These are phyloP conservation scores for Clavulina sp. DNA, from an alignment of 768 basidiomycete genomes.

Conservation along the genomic window DNA sequence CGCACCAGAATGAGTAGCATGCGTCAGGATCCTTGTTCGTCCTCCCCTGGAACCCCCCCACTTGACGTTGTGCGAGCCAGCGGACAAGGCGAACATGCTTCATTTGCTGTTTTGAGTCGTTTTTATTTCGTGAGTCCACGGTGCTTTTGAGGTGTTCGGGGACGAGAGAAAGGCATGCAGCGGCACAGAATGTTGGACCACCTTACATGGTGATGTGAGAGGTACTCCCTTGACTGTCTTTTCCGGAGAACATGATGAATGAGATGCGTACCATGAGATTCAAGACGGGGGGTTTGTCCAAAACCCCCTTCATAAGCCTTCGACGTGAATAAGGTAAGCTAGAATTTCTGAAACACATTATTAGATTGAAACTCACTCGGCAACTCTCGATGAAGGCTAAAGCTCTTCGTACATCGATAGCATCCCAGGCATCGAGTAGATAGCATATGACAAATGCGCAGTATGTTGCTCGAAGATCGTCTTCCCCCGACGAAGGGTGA, in stretches of 20 bases:
- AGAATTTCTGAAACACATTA: not conserved
- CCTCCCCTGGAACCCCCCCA: constrained; percentile 76
- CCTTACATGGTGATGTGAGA: constrained; percentile 30
- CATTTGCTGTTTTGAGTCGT: too few species aligned
- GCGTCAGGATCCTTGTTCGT: constrained; percentile 80
- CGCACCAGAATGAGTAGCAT: constrained; percentile 96
- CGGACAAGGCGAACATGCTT: too few species aligned
- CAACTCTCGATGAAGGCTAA: constrained; percentile 50
- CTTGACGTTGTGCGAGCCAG: constrained; percentile 67
- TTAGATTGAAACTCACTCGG: constrained; percentile 30
- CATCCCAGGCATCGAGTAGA: constrained; percentile 68
- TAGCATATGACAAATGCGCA: constrained; percentile 72
- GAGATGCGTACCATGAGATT: constrained; percentile 54
- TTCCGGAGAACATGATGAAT: not conserved
- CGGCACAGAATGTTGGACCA: constrained; percentile 83
- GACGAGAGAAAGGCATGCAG: constrained; percentile 42
- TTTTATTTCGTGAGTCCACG: constrained; percentile 27
- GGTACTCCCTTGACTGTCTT: not conserved
- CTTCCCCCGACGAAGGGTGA: constrained; percentile 25
- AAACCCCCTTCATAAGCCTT: constrained; percentile 91
- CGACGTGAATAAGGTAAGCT: not conserved
- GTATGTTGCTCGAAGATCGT: constrained; percentile 69
- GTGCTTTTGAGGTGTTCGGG: constrained; percentile 12
- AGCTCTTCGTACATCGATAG: constrained; percentile 43
- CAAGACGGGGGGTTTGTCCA: constrained; percentile 61